phyloP scores from a whole-genome alignment of 176 grass and related monocot genomes.

The Oryza glaberrima region DNA sequence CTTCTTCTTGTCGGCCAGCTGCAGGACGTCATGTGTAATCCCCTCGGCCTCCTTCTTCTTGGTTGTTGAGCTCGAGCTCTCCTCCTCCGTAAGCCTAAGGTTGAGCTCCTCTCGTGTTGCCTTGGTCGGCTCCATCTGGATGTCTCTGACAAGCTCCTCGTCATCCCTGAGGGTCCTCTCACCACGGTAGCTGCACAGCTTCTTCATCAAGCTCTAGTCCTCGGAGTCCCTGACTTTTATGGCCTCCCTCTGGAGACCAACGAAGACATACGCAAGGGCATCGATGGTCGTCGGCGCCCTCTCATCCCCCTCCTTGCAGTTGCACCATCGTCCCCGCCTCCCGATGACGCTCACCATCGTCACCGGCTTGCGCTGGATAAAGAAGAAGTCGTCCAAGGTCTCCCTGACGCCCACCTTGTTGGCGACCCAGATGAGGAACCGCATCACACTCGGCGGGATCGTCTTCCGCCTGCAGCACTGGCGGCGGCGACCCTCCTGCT shows the following conservation, averaged over 20 bases:
- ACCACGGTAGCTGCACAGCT: neutral
- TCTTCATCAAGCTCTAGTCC: neutral
- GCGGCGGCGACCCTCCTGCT: too few relatives aligned
- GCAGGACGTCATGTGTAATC: too few relatives aligned
- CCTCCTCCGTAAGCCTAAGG: too few relatives aligned
- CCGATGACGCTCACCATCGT: too few relatives aligned
- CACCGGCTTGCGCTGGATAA: neutral
- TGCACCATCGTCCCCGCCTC: neutral
- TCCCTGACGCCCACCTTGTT: neutral
- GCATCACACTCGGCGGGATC: neutral
- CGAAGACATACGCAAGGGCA: too few relatives aligned
- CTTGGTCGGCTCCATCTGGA: neutral
- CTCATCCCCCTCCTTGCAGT: too few relatives aligned
- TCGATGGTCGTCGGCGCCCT: too few relatives aligned
- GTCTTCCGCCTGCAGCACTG: too few relatives aligned
- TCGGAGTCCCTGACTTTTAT: fast-evolving
- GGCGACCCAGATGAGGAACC: neutral
- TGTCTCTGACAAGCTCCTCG: fast-evolving
- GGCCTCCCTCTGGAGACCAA: neutral
- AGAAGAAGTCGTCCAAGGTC: constrained; percentile 31
- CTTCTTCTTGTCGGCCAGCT: too few relatives aligned
- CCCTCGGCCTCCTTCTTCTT: too few relatives aligned
- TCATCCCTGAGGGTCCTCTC: neutral
- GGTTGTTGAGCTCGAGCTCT: too few relatives aligned
- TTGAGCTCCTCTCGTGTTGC: neutral